Conservation (phyloP, 352 stramenopile species). For the Aphanomyces invadans region DNA sequence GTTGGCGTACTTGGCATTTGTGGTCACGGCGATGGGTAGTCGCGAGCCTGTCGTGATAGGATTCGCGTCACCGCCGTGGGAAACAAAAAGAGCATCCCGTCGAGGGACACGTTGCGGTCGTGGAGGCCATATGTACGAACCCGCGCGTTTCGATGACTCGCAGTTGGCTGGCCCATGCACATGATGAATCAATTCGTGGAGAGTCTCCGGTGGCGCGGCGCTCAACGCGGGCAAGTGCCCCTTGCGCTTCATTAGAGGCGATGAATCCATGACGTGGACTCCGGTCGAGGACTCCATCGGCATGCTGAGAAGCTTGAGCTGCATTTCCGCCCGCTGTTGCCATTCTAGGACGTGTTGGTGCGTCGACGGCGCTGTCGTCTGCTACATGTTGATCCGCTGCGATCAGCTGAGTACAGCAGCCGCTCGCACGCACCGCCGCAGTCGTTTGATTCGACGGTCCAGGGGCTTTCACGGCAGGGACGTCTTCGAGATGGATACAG, state of each 20-base stretch:
- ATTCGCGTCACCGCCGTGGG: no score
- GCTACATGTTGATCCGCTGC: neutral
- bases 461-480: no score
- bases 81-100: no score
- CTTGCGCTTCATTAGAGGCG: constrained; percentile 66
- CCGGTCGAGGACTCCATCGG: constrained; percentile 48
- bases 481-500: constrained; percentile 1
- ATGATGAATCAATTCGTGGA: constrained; percentile 48
- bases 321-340: constrained; percentile 58
- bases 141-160: neutral
- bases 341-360: constrained; percentile 26
- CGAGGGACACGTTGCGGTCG: no score
- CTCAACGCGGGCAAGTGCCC: constrained; percentile 50
- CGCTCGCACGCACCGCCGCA: no score
- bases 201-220: constrained; percentile 50
- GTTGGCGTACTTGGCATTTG: constrained; percentile 16
- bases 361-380: neutral
- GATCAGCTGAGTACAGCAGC: no score
- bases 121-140: no score
- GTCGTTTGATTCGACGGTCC: no score
- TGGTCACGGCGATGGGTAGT: neutral
- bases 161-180: constrained; percentile 31
- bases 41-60: neutral
- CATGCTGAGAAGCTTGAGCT: constrained; percentile 60
- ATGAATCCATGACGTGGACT: constrained; percentile 56